Conservation (phyloP, 2,329 filamentous ascomycete species). For the Amylocarpus encephaloides region DNA sequence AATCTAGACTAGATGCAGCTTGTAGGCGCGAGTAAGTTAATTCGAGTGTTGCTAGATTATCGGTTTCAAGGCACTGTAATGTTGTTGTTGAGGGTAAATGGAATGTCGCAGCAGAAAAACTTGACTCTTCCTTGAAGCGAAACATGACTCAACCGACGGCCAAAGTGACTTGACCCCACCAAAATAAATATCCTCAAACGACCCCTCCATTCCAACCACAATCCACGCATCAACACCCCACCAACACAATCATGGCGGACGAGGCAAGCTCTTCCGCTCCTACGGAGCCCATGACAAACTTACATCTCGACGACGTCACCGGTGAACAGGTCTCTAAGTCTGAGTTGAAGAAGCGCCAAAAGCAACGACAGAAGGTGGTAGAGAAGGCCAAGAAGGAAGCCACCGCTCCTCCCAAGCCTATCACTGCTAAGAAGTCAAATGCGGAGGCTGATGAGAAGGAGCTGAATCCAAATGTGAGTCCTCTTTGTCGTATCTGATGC, state of each 20-base stretch:
- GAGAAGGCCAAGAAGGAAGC: conserved; percentile 86
- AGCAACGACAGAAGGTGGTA: conserved; percentile 79
- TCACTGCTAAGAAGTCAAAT: conserved; percentile 50
- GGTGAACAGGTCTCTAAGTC: conserved; percentile 82
- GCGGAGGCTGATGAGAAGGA: conserved; percentile 60
- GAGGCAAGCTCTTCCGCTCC: conserved; percentile 17
- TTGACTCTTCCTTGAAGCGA: neutral
- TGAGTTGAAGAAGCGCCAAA: conserved; percentile 91
- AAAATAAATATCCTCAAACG: conserved; percentile 10
- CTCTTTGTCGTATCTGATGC: neutral
- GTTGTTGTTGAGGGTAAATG: neutral
- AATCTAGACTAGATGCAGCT: too few species aligned
- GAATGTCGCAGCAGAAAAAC: neutral
- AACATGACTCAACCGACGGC: conserved; percentile 9
- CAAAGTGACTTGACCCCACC: conserved; percentile 13
- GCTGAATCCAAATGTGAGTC: conserved; percentile 63
- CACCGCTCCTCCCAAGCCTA: conserved; percentile 52
- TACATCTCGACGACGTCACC: conserved; percentile 86
- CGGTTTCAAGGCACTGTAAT: neutral
- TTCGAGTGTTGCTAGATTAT: neutral
- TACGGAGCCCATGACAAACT: conserved; percentile 30
- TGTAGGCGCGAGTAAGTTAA: too few species aligned
- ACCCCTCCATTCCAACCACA: conserved; percentile 1
- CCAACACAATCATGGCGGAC: conserved; percentile 29
- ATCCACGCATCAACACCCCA: conserved; percentile 2